phyloP scores from a whole-genome alignment of 225 moss, liverwort and hornwort genomes.

The Sphagnum contortum region DNA sequence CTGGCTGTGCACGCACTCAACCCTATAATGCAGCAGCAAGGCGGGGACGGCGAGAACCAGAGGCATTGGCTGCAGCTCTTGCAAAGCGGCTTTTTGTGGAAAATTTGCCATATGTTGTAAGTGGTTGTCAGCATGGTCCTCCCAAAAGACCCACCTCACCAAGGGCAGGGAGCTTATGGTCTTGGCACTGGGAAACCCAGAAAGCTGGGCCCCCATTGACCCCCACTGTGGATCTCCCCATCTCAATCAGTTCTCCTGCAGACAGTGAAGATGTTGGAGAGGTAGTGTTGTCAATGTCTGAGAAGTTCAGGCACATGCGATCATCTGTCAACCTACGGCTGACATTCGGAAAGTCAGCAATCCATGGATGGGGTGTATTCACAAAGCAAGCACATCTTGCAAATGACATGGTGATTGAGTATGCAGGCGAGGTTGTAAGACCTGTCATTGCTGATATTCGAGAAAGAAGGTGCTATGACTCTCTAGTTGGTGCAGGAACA shows the following conservation, averaged over 20 bases:
- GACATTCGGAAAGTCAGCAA: constrained; percentile 96
- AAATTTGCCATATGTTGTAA: constrained; percentile 75
- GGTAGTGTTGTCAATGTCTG: constrained; percentile 71
- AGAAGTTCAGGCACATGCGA: constrained; percentile 89
- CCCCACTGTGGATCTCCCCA: constrained; percentile 15
- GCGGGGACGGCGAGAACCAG: constrained; percentile 88
- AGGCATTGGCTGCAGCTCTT: constrained; percentile 93
- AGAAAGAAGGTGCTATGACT: constrained; percentile 87
- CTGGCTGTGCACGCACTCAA: constrained; percentile 85
- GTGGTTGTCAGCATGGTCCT: constrained; percentile 60
- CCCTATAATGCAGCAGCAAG: constrained; percentile 85
- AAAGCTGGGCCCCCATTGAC: constrained; percentile 16
- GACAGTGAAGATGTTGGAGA: constrained; percentile 41
- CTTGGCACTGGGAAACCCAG: constrained; percentile 66
- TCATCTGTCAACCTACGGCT: constrained; percentile 76
- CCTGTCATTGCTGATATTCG: constrained; percentile 83
- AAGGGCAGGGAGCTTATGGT: constrained; percentile 62
- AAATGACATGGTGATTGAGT: constrained; percentile 98
- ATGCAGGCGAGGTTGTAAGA: constrained; percentile 87
- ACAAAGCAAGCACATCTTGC: constrained; percentile 71
- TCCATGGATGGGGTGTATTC: constrained; percentile 98
- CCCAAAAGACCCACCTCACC: constrained; percentile 30
- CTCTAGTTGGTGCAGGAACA: constrained; percentile 95
- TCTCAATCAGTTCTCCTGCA: constrained; percentile 12
- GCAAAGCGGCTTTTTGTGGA: constrained; percentile 91